These are phyloP conservation scores for Flaveria bidentis DNA, from an alignment of 129 eudicot genomes.

Conservation along the genomic window DNA sequence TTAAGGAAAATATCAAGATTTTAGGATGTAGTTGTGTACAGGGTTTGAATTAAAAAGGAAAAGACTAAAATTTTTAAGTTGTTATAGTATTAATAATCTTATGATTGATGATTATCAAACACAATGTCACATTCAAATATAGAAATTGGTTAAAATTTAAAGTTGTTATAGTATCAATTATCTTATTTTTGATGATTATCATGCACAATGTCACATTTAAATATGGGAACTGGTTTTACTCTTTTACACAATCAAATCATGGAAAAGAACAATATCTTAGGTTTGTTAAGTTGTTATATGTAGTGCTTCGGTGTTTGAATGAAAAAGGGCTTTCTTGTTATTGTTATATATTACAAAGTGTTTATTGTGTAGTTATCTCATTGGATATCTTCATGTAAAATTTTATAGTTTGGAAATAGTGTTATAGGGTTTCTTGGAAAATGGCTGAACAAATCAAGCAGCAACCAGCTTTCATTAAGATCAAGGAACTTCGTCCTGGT, in stretches of 20 bases:
- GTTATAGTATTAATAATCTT: neutral
- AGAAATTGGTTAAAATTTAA: no score
- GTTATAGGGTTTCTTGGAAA: slow-evolving; percentile 25
- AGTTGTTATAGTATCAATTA: no score
- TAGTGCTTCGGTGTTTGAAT: neutral
- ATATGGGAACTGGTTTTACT: neutral
- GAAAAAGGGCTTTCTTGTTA: neutral
- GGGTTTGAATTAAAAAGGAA: neutral
- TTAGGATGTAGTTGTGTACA: neutral
- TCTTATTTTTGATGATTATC: neutral
- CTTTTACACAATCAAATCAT: neutral
- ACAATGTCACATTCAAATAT: no score
- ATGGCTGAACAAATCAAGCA: slow-evolving; percentile 72
- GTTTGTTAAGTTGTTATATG: slow-evolving; percentile 9
- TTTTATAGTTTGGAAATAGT: neutral
- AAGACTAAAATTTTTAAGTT: neutral
- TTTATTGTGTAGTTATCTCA: slow-evolving; percentile 1
- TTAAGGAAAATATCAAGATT: neutral
- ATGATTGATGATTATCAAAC: neutral
- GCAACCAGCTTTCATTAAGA: slow-evolving; percentile 57
- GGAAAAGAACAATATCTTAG: neutral
- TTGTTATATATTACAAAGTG: neutral
- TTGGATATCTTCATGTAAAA: slow-evolving; percentile 6
- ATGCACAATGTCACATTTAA: neutral
- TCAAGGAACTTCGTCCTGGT: slow-evolving; percentile 62